phyloP scores from a whole-genome alignment of 1,284 basidiomycete genomes.

The Apiotrichum porosum region DNA sequence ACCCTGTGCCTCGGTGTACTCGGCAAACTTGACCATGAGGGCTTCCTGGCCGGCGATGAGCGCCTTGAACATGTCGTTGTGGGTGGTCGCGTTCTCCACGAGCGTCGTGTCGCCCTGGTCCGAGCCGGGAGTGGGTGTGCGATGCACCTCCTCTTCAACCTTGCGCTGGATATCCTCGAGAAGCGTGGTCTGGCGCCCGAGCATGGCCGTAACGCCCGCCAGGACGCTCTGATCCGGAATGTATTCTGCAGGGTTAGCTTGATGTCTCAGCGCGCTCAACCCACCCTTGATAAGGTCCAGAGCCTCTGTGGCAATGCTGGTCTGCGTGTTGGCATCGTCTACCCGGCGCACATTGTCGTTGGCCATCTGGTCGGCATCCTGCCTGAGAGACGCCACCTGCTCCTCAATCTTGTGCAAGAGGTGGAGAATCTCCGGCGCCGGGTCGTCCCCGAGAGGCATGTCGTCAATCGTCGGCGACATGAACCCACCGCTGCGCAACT shows the following conservation, averaged over 20 bases:
- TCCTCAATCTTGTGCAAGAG: constrained; percentile 8
- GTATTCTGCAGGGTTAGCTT: constrained; percentile 8
- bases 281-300: constrained; percentile 10
- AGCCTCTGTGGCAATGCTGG: constrained; percentile 1
- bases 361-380: not conserved
- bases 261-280: not conserved
- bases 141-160: constrained; percentile 8
- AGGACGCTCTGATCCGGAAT: not conserved
- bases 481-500: not conserved
- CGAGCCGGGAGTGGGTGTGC: not conserved
- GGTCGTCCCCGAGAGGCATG: not conserved
- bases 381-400: constrained; percentile 2
- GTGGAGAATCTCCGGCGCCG: constrained; percentile 5
- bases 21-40: constrained; percentile 13
- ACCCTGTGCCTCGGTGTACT: constrained; percentile 4
- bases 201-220: constrained; percentile 4
- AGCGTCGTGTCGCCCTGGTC: not conserved
- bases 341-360: constrained; percentile 4
- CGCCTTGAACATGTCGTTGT: constrained; percentile 8
- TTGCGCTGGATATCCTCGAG: constrained; percentile 12
- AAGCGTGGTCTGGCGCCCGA: constrained; percentile 7
- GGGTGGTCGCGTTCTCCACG: not conserved
- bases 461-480: not conserved
- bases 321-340: constrained; percentile 1
- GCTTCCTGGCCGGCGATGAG: constrained; percentile 12